A percentile compares a stretch with the other conserved stretches of the same genome.
phyloP scores from a whole-genome alignment of 2,329 filamentous ascomycete genomes.

The Colletotrichum sp. region DNA sequence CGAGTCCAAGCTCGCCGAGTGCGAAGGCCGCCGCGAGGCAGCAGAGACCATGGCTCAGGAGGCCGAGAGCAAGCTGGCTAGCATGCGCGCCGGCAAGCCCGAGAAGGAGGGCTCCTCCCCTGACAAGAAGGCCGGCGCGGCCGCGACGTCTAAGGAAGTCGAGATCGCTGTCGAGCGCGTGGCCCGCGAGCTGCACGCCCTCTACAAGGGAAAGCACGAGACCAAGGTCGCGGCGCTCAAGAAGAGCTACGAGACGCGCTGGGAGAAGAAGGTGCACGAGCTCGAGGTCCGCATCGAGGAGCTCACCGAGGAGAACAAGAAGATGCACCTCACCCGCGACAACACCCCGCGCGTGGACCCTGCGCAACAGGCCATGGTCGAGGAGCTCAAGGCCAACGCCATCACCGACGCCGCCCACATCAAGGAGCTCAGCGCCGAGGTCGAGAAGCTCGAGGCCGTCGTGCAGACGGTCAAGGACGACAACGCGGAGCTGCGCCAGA shows the following conservation, averaged over 20 bases:
- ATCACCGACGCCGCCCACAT: slow-evolving; percentile 71
- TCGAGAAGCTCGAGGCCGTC: slow-evolving; percentile 77
- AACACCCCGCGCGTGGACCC: slow-evolving; percentile 64
- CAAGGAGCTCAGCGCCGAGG: slow-evolving; percentile 73
- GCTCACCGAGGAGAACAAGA: slow-evolving; percentile 76
- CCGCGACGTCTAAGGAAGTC: slow-evolving; percentile 63
- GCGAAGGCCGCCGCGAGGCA: slow-evolving; percentile 74
- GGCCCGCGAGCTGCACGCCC: slow-evolving; percentile 86
- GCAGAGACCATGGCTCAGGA: slow-evolving; percentile 79
- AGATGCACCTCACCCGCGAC: slow-evolving; percentile 69
- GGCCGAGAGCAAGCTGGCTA: slow-evolving; percentile 76
- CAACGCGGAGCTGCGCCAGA: slow-evolving; percentile 66
- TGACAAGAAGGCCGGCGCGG: slow-evolving; percentile 35
- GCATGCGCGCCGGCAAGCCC: slow-evolving; percentile 69
- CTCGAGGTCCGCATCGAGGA: slow-evolving; percentile 75
- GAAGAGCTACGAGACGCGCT: slow-evolving; percentile 82
- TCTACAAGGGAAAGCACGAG: slow-evolving; percentile 98
- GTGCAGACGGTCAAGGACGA: slow-evolving; percentile 73
- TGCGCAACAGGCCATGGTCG: slow-evolving; percentile 47
- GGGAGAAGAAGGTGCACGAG: slow-evolving; percentile 86
- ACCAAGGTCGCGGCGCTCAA: slow-evolving; percentile 92
- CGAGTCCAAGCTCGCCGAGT: slow-evolving; percentile 76
- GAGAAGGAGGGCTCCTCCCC: slow-evolving; percentile 42
- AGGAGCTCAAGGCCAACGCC: slow-evolving; percentile 62
- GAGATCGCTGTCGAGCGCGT: slow-evolving; percentile 89